A percentile compares a stretch with the other conserved stretches of the same genome.
Evolutionary conservation across 1,284 basidiomycete genomes (phyloP).

Genomic region (Heterobasidion occidentale): DNA sequence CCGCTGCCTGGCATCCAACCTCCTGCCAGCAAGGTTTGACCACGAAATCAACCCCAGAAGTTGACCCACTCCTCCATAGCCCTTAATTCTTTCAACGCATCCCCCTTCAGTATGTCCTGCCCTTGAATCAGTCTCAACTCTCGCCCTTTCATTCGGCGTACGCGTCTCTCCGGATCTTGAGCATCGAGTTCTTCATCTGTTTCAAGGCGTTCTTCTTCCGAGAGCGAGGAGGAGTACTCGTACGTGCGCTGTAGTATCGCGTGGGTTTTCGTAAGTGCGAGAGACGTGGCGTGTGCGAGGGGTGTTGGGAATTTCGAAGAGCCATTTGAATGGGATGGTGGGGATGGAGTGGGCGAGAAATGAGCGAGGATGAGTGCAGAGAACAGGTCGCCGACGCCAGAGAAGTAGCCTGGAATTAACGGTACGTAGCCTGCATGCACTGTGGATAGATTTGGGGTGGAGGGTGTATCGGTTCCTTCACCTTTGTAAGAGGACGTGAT

Average conservation of each 20-base stretch:
- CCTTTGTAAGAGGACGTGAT: constrained; percentile 50
- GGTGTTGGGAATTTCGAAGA: constrained; percentile 21
- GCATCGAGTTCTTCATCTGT: constrained; percentile 73
- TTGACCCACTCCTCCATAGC: constrained; percentile 29
- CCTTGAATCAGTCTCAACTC: constrained; percentile 80
- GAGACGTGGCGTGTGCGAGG: constrained; percentile 53
- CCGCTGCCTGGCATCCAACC: no score
- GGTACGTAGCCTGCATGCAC: constrained; percentile 73
- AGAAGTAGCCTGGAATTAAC: constrained; percentile 86
- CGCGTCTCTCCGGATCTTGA: constrained; percentile 55
- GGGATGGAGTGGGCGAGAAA: constrained; percentile 38
- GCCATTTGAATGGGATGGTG: background rate
- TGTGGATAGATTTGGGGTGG: constrained; percentile 21
- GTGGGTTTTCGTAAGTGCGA: constrained; percentile 80
- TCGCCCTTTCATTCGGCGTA: constrained; percentile 69
- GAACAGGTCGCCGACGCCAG: constrained; percentile 96
- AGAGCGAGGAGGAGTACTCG: constrained; percentile 43
- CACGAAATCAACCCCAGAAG: constrained; percentile 26
- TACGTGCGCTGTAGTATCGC: constrained; percentile 75
- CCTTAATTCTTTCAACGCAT: constrained; percentile 16
- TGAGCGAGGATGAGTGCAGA: constrained; percentile 88
- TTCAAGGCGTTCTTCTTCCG: constrained; percentile 43
- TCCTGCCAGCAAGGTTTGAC: no score
- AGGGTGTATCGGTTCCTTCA: constrained; percentile 5
- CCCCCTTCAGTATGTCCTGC: constrained; percentile 44